Evolutionary conservation across 2,329 filamentous ascomycete species (phyloP), one percentile per base, ranked within the genome.

Genomic region (Amylocarpus encephaloides): DNA sequence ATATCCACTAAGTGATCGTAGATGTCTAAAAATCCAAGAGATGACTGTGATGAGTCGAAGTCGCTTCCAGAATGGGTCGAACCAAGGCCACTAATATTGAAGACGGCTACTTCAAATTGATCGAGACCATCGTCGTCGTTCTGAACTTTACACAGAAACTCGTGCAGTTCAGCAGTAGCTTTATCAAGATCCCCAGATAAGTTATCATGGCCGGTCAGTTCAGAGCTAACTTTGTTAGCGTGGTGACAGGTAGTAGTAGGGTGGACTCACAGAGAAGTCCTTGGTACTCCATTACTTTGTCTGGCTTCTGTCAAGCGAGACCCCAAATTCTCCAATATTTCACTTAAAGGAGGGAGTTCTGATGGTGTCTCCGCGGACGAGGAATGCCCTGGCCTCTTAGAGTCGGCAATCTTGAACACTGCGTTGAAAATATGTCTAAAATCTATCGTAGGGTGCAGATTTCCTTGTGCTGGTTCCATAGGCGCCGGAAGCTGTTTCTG

Each of bases 1-100:
- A 51, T 47, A 13, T 59, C 59, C 18, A 64, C 58, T 16, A 66
- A 41, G 9, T 58, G 48, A 48, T 66, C 61, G 41, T 64, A 67
- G 5, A 66, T 51, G 15, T 53, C 48, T n/a, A 62, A 43, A 13
- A 66, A 42, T 42, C 58, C 51, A 9, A 53, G 49, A 10, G 43
- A 13, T 6, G 43, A 33, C 11, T 43, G 40, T 18, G 51, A 19
- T 16, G 39, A 22, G 6, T 16, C 13, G 10, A 43, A 22, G 40
- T 58, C 46, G 6, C 26, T 33, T 6, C 57, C 41, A 15, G 41
- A 52, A 7, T 30, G 30, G 10, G 58, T 48, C n/a, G 43, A 53
- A 22, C 53, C 52, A 46, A 45, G 51, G 16, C 35, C 36, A 30
- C 48, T 50, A 10, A 64, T 35, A 45, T 60, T 51, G 26, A 53